Evolutionary conservation across 495 filamentous ascomycete genomes (phyloP), one percentile per base, ranked within the genome.

Genomic region (Neurospora sp.): DNA sequence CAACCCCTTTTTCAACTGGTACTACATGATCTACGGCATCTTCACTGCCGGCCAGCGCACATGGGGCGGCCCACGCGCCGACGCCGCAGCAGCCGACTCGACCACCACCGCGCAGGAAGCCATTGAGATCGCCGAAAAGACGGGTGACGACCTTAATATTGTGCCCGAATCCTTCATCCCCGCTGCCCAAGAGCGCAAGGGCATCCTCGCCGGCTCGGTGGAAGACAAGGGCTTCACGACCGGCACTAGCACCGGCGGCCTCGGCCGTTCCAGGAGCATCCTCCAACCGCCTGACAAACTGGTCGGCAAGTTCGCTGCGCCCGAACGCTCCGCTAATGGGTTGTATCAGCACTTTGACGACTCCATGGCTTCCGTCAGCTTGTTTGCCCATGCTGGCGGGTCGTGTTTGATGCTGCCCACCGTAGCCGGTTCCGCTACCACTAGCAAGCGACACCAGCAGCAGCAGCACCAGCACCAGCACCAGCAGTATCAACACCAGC

Each of bases 1-100:
- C 73, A 98, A 97, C 78, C 96, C 96, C 0, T 97, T 98, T 79
- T 95, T 98, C 87, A 98, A 99, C 82, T 99, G 96, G 96, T 86
- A 93, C 43, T 99, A 98, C 84, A 97, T 97, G 92, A 91, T 97
- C 11, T 91, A 91, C 79, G 89, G 89, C 54, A 90, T 90, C 39
- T 97, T 97, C 80, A 99, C 96, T 6, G 94, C 96, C 28, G 94
- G 95, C 28, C 94, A 98, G 79, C 88, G 96, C 42, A 99, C 96
- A 5, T 99, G 96, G 96, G 96, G 96, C 76, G 96, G 96, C 5
- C 96, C 96, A 28, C 89, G 96, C 75, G 94, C 94, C 0, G 96
- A 99, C 82, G 95, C 96, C 38, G 94, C 93, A 43, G 84, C 90
- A 71, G 96, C 96, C 1, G 93, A 96, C 79, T 82, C 86, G 11